phyloP scores from a whole-genome alignment of 768 basidiomycete species.

The Lentinula sp. region DNA sequence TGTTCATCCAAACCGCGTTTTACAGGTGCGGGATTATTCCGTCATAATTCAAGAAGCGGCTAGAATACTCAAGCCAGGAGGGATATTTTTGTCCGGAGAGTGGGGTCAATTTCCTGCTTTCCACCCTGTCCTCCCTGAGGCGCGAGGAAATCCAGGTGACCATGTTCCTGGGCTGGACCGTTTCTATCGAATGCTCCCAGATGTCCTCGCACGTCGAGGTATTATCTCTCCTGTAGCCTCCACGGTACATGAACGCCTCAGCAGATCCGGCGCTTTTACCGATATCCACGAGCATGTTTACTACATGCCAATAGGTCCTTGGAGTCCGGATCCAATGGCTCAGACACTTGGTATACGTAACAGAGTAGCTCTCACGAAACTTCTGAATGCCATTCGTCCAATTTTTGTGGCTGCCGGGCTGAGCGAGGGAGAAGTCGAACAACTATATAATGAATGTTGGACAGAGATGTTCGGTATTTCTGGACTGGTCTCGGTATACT shows the following conservation, averaged over 20 bases:
- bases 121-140: slow-evolving; percentile 23
- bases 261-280: slow-evolving; percentile 31
- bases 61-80: slow-evolving; percentile 65
- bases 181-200: slow-evolving; percentile 32
- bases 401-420: slow-evolving; percentile 34
- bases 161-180: slow-evolving; percentile 33
- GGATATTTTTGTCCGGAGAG: slow-evolving; percentile 64
- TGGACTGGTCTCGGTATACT: slow-evolving; percentile 44
- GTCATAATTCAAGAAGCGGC: slow-evolving; percentile 49
- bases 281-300: slow-evolving; percentile 26
- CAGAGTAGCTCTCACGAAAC: slow-evolving; percentile 31
- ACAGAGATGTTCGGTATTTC: slow-evolving; percentile 38
- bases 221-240: slow-evolving; percentile 33
- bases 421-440: slow-evolving; percentile 27
- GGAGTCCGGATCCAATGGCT: slow-evolving; percentile 32
- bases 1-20: slow-evolving; percentile 10
- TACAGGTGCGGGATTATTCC: slow-evolving; percentile 51
- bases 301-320: slow-evolving; percentile 53
- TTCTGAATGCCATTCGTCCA: slow-evolving; percentile 42
- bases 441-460: slow-evolving; percentile 33
- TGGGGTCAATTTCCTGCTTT: slow-evolving; percentile 41
- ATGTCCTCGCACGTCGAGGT: slow-evolving; percentile 23
- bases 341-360: slow-evolving; percentile 35
- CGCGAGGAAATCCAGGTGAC: slow-evolving; percentile 15
- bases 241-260: slow-evolving; percentile 25